These are phyloP conservation scores for Epichloe scottii DNA, from an alignment of 2,329 filamentous ascomycete genomes.

Conservation along the genomic window DNA sequence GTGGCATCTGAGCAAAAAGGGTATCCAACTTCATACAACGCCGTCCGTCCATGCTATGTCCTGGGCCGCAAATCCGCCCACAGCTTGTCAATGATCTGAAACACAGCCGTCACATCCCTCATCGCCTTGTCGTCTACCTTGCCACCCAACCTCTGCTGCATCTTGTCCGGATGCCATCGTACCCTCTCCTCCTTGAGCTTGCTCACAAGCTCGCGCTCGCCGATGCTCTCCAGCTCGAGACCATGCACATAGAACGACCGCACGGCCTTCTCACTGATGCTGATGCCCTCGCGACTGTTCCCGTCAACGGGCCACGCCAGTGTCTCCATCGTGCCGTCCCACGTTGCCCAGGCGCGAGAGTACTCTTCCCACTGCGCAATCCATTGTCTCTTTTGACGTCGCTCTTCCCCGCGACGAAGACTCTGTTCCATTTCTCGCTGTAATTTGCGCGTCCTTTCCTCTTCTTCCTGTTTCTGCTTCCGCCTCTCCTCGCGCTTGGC, in stretches of 20 bases:
- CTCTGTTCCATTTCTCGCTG: constrained; percentile 56
- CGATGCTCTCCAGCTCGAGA: constrained; percentile 28
- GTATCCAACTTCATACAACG: neutral
- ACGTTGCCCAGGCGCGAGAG: constrained; percentile 44
- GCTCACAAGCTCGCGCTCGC: constrained; percentile 32
- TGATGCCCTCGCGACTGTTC: constrained; percentile 29
- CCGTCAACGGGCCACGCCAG: constrained; percentile 64
- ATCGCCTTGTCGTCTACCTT: constrained; percentile 60
- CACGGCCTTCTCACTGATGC: constrained; percentile 44
- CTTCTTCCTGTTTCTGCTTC: constrained; percentile 37
- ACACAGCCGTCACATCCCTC: constrained; percentile 74
- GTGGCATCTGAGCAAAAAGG: neutral
- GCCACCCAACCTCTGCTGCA: constrained; percentile 75
- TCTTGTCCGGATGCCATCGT: constrained; percentile 95
- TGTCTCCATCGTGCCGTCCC: constrained; percentile 29
- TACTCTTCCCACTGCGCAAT: constrained; percentile 54
- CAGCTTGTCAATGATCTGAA: constrained; percentile 76
- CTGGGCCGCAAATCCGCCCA: constrained; percentile 49
- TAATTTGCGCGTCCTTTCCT: constrained; percentile 37
- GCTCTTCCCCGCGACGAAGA: constrained; percentile 52
- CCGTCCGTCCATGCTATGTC: neutral
- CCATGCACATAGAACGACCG: constrained; percentile 54
- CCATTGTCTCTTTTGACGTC: constrained; percentile 43
- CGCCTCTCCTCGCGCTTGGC: constrained; percentile 44
- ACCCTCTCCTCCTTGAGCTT: constrained; percentile 73